Evolutionary conservation across 345 rosid genomes (phyloP).

Genomic region (Kernera saxatilis): DNA sequence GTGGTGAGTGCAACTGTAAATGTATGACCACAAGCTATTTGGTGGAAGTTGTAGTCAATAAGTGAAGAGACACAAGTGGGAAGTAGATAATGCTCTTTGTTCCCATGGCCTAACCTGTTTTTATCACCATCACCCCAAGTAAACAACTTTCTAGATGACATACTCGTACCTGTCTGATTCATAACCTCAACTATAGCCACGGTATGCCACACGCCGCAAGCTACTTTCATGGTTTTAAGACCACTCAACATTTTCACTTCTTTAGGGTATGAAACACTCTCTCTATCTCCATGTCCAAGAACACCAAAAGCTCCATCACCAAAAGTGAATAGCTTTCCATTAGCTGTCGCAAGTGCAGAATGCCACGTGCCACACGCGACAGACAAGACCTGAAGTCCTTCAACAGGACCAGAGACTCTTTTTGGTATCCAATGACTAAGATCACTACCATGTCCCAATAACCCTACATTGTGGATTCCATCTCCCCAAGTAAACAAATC

Average conservation of each 20-base stretch:
- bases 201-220: constrained; percentile 96
- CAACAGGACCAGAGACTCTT: constrained; percentile 73
- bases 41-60: constrained; percentile 88
- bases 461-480: constrained; percentile 71
- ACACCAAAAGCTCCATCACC: constrained; percentile 92
- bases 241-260: constrained; percentile 71
- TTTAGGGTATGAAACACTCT: constrained; percentile 63
- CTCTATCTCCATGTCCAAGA: constrained; percentile 87
- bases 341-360: constrained; percentile 79
- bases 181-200: constrained; percentile 90
- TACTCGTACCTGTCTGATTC: constrained; percentile 47
- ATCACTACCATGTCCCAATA: constrained; percentile 84
- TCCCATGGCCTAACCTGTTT: constrained; percentile 87
- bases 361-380: constrained; percentile 94
- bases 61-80: constrained; percentile 85
- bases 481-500: constrained; percentile 94
- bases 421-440: constrained; percentile 93
- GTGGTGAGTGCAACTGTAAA: constrained; percentile 88
- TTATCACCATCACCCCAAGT: constrained; percentile 98
- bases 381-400: constrained; percentile 88
- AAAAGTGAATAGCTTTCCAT: constrained; percentile 83
- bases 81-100: constrained; percentile 68
- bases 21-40: constrained; percentile 78
- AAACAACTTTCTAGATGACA: constrained; percentile 68
- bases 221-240: constrained; percentile 73